phyloP scores from a whole-genome alignment of 2,329 filamentous ascomycete genomes.

The Arthrobotrys megalospora region DNA sequence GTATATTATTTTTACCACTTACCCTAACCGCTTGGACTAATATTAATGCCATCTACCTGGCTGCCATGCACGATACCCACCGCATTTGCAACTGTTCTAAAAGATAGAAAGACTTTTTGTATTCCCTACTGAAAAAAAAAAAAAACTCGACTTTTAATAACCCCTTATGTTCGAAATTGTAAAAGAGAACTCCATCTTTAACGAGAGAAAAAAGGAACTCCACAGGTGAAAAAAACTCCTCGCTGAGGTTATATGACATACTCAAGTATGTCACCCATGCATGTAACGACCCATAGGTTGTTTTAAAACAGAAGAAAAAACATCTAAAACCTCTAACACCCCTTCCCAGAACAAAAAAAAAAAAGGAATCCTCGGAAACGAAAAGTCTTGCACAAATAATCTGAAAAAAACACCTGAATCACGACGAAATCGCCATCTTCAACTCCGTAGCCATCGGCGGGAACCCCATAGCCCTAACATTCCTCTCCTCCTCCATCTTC shows the following conservation, averaged over 20 bases:
- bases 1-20: slow-evolving; percentile 23
- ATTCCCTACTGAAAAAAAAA: not conserved
- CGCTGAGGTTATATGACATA: not conserved
- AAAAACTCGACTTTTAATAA: too few species aligned
- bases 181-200: not conserved
- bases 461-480: slow-evolving; percentile 64
- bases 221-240: not conserved
- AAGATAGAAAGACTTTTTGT: not conserved
- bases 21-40: not conserved
- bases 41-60: slow-evolving; percentile 17
- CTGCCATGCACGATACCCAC: not conserved
- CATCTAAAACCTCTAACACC: not conserved
- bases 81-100: not conserved
- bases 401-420: not conserved
- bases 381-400: too few species aligned
- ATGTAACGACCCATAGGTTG: too few species aligned
- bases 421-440: slow-evolving; percentile 39
- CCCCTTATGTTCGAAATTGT: not conserved
- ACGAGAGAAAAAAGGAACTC: not conserved
- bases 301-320: not conserved
- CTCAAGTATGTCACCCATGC: too few species aligned
- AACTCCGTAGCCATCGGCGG: slow-evolving; percentile 63
- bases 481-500: slow-evolving; percentile 63
- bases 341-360: not conserved
- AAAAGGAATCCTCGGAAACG: not conserved